Percentiles rank a stretch among this genome's conserved stretches.
These are phyloP conservation scores for Mucor piriformis DNA, from an alignment of 371 early-diverging fungal genomes.

Conservation along the genomic window DNA sequence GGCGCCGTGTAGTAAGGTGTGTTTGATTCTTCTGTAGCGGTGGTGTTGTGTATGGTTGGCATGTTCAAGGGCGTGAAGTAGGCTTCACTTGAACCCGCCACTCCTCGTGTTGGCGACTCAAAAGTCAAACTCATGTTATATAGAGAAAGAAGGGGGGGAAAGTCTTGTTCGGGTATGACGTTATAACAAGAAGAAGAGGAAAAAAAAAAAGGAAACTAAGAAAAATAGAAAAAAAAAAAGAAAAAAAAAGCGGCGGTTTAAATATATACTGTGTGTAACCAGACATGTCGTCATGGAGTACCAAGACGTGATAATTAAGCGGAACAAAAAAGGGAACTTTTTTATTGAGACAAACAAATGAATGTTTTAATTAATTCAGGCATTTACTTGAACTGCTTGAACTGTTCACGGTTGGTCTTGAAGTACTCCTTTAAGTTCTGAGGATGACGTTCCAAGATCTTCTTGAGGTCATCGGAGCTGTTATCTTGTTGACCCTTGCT, in stretches of 20 bases:
- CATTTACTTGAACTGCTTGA: slow-evolving; percentile 39
- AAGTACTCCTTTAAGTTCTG: slow-evolving; percentile 34
- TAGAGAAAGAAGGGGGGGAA: background rate
- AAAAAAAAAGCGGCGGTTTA: background rate
- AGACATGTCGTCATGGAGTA: slow-evolving; percentile 27
- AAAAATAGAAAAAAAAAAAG: background rate
- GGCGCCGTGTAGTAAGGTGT: slow-evolving; percentile 58
- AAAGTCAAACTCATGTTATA: slow-evolving; percentile 41
- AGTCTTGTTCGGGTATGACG: too few relatives aligned
- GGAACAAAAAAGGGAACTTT: background rate
- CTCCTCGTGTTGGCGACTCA: slow-evolving; percentile 43
- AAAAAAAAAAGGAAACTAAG: background rate
- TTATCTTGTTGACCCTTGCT: slow-evolving; percentile 27
- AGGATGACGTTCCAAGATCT: slow-evolving; percentile 35
- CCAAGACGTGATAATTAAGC: too few relatives aligned
- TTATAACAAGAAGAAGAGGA: slow-evolving; percentile 10
- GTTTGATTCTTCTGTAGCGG: slow-evolving; percentile 11
- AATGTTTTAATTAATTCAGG: background rate
- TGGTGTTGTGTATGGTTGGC: slow-evolving; percentile 23
- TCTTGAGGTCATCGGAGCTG: slow-evolving; percentile 29
- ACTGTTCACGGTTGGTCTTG: slow-evolving; percentile 40
- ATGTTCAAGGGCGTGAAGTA: slow-evolving; percentile 49
- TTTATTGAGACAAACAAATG: background rate
- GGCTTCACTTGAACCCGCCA: slow-evolving; percentile 34
- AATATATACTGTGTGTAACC: background rate